Evolutionary conservation across 352 stramenopile species (phyloP), one percentile per base, ranked within the genome.

Genomic region (Globisporangium uncinulatum): DNA sequence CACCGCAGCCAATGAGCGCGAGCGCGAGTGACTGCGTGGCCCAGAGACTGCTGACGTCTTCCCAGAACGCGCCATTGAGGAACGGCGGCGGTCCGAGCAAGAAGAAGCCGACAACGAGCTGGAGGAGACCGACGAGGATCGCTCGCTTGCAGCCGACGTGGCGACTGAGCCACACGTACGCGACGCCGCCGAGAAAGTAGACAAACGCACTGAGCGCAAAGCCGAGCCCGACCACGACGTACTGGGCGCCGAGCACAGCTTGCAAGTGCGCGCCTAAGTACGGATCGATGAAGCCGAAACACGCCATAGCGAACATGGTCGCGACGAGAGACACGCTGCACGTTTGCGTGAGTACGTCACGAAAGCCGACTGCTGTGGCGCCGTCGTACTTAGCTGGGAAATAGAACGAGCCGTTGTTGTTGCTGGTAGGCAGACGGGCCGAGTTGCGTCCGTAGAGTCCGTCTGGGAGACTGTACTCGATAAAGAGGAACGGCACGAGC

Each of bases 221-320:
- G 29, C 75, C 79, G 41, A 87, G 59, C 10, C 79, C 77, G n/a
- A 90, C 60, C 4, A 73, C 74, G 21, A 86, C 46, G 63, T 88
- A 72, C 60, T 87, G 72, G 1, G 66, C 77, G 1, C 77, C 79
- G 31, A 90, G 64, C 36, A 81, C 69, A 29, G 67, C 73, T 58
- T 87, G 65, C 36, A 90, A 56, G 53, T 90, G 79, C 7, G 71
- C 68, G 39, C 79, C 77, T 31, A 90, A 59, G 45, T 82, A 80
- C 37, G 77, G 79, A 29, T 90, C 79, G 37, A 90, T 85, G 56
- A 90, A 84, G 7, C 79, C 79, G 51, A 90, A 88, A 17, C 75
- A 80, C 24, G 71, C 71, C 79, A 90, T 90, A 15, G 73, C 65
- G 46, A 87, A 81, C 6, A 67, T 61, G 8, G 79, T 87, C 19